Conservation (phyloP, 2,329 filamentous ascomycete genomes). For the Colletotrichum sp. region DNA sequence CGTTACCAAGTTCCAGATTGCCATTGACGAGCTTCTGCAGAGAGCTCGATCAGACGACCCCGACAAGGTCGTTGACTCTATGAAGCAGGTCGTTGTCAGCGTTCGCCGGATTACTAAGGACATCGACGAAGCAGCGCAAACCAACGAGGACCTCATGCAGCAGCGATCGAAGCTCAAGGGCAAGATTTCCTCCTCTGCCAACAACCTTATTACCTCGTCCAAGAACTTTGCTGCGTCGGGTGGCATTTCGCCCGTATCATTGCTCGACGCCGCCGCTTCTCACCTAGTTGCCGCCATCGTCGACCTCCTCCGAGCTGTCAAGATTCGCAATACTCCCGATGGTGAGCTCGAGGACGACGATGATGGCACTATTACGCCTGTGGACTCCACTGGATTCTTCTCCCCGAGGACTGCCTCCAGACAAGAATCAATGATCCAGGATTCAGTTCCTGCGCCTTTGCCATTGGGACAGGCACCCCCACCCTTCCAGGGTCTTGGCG, state of each 20-base stretch:
- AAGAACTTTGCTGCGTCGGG: conserved; percentile 87
- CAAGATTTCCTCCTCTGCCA: conserved; percentile 89
- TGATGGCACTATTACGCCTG: conserved; percentile 68
- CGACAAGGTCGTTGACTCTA: conserved; percentile 78
- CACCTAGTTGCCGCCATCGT: conserved; percentile 87
- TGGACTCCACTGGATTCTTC: conserved; percentile 74
- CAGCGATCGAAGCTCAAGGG: conserved; percentile 75
- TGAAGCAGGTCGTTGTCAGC: conserved; percentile 84
- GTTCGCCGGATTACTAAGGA: conserved; percentile 87
- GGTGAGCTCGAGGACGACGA: conserved; percentile 82
- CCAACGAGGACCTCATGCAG: conserved; percentile 58
- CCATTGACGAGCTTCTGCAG: conserved; percentile 88
- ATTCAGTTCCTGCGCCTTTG: conserved; percentile 31
- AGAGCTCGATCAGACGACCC: conserved; percentile 77
- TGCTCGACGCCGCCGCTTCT: conserved; percentile 91
- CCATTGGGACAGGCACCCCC: conserved; percentile 53
- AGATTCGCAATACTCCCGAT: conserved; percentile 78
- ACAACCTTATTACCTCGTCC: conserved; percentile 92
- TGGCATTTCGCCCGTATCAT: conserved; percentile 89
- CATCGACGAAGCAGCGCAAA: conserved; percentile 64
- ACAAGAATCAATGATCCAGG: conserved; percentile 32
- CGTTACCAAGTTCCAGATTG: conserved; percentile 92
- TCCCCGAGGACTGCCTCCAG: conserved; percentile 56
- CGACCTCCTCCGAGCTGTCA: conserved; percentile 82
- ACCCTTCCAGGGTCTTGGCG: conserved; percentile 62